Percentiles rank a stretch among this genome's conserved stretches.
Evolutionary conservation across 2,329 filamentous ascomycete genomes (phyloP).

Genomic region (Cordyceps tenuipes): DNA sequence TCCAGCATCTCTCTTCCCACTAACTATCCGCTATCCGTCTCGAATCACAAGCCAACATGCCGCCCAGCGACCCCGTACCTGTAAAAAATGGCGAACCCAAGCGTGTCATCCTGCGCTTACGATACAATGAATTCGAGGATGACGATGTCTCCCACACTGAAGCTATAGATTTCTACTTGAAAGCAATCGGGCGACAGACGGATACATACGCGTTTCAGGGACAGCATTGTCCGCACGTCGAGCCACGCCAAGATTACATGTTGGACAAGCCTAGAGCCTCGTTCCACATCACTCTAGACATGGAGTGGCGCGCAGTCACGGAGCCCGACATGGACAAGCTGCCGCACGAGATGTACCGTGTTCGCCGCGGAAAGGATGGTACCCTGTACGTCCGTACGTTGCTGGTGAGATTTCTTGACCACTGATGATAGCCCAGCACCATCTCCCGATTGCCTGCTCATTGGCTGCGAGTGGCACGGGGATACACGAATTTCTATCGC

Average conservation of each 20-base stretch:
- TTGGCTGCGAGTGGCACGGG: neutral
- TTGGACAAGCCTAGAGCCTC: neutral
- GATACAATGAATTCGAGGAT: neutral
- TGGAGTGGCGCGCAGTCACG: neutral
- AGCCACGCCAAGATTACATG: neutral
- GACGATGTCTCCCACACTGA: neutral
- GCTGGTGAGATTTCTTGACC: neutral
- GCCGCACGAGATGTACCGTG: neutral
- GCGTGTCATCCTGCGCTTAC: neutral
- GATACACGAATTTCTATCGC: neutral
- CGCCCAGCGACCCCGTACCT: neutral
- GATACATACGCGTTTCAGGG: neutral
- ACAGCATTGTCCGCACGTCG: neutral
- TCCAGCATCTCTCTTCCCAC: too few species aligned
- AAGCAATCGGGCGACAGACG: neutral
- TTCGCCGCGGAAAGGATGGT: neutral
- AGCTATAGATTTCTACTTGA: neutral
- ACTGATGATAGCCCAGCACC: neutral
- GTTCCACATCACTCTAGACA: neutral
- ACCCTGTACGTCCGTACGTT: neutral
- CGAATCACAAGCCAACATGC: neutral
- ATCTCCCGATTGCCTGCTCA: neutral
- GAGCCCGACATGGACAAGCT: neutral
- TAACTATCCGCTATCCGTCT: slow-evolving; percentile 14
- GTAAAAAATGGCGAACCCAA: neutral